Evolutionary conservation across 306 rosid genomes (phyloP).

Genomic region (Boehmeria nivea): DNA sequence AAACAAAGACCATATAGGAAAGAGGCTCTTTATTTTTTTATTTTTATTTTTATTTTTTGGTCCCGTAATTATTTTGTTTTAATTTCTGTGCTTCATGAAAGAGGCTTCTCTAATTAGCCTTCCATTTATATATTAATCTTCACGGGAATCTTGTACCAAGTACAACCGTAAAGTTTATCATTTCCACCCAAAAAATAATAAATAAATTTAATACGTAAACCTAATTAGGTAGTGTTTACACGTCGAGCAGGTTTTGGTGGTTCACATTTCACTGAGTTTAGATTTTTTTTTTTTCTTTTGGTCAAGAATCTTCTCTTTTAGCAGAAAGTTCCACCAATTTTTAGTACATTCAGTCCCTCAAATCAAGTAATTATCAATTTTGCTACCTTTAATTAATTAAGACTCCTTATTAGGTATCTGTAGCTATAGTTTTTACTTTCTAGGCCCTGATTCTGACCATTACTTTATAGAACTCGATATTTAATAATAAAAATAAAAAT

Average conservation of each 20-base stretch:
- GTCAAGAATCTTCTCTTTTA: too few relatives aligned
- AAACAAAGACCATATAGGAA: too few relatives aligned
- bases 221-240: neutral
- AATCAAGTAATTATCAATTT: too few relatives aligned
- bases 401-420: neutral
- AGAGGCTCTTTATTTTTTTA: neutral
- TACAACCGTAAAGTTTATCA: neutral
- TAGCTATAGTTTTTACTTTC: neutral
- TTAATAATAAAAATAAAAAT: neutral
- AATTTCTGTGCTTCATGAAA: neutral
- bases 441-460: neutral
- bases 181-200: neutral
- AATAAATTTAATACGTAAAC: neutral
- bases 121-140: neutral
- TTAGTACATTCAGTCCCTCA: neutral
- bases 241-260: neutral
- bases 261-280: neutral
- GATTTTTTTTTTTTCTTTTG: too few relatives aligned
- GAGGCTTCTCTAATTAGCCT: slow-evolving; percentile 10
- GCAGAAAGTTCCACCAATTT: too few relatives aligned
- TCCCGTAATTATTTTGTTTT: neutral
- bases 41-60: neutral
- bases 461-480: neutral
- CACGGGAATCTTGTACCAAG: slow-evolving; percentile 22
- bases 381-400: too few relatives aligned